A percentile compares a stretch with the other conserved stretches of the same genome.
Conservation (phyloP, 495 filamentous ascomycete genomes). For the Hyaloscypha variabilis region DNA sequence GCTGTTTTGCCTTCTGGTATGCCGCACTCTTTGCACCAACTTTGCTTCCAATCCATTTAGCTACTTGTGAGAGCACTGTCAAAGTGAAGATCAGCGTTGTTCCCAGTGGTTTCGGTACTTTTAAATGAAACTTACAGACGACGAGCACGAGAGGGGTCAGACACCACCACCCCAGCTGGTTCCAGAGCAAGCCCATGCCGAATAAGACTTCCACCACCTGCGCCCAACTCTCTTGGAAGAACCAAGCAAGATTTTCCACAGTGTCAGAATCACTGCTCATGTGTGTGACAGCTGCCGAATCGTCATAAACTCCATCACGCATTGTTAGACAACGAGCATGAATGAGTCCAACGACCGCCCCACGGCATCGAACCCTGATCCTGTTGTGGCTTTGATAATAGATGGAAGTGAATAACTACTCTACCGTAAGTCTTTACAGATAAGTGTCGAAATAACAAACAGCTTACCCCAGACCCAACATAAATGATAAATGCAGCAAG, state of each 20-base stretch:
- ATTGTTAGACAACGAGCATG: background rate
- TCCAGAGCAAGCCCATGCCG: background rate
- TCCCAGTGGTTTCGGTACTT: background rate
- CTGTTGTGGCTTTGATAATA: too few relatives aligned
- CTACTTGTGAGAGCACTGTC: background rate
- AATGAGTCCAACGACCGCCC: background rate
- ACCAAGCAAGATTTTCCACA: background rate
- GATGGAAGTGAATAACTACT: background rate
- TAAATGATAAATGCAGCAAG: background rate
- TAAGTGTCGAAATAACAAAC: background rate
- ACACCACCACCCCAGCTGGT: background rate
- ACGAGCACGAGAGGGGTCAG: background rate
- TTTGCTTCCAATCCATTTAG: background rate
- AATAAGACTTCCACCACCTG: background rate
- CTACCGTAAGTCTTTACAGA: background rate
- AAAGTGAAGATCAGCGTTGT: background rate
- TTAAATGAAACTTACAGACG: background rate
- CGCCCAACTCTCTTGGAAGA: background rate
- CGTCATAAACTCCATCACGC: background rate
- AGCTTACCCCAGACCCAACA: background rate
- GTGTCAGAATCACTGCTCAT: background rate
- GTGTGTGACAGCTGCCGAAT: background rate
- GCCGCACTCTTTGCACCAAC: background rate
- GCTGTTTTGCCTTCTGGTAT: background rate
- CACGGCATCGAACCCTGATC: background rate